These are phyloP conservation scores for Setomelanomma holmii DNA, from an alignment of 2,329 filamentous ascomycete species.

Conservation along the genomic window DNA sequence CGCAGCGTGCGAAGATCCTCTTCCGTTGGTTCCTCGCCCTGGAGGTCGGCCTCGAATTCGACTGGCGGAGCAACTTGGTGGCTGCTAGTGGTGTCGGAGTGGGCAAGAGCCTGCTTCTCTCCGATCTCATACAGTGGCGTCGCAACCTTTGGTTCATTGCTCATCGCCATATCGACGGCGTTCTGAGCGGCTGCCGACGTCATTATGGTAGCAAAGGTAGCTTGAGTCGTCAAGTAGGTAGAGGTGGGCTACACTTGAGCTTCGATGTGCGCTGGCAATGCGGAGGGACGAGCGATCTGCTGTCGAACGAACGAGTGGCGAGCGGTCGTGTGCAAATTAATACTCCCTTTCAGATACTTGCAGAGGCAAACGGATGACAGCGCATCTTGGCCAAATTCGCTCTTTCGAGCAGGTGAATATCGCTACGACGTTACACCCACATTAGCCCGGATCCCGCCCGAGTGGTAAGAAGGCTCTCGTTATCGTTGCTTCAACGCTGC, in stretches of 20 bases:
- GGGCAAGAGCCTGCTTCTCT: slow-evolving; percentile 42
- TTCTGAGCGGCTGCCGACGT: slow-evolving; percentile 41
- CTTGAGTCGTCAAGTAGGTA: background rate
- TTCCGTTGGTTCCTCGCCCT: slow-evolving; percentile 60
- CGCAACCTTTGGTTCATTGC: slow-evolving; percentile 43
- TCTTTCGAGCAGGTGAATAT: slow-evolving; percentile 41
- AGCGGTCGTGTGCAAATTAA: slow-evolving; percentile 5
- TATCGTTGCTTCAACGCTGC: slow-evolving; percentile 24
- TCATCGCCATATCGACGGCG: slow-evolving; percentile 43
- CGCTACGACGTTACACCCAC: slow-evolving; percentile 34
- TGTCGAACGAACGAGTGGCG: background rate
- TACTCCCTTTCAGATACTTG: slow-evolving; percentile 1
- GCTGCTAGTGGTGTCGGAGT: slow-evolving; percentile 25
- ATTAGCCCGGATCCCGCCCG: slow-evolving; percentile 21
- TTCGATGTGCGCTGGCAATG: background rate
- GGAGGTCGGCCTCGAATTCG: slow-evolving; percentile 44
- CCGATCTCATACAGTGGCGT: slow-evolving; percentile 40
- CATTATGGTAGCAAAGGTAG: slow-evolving; percentile 29
- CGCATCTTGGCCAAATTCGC: slow-evolving; percentile 27
- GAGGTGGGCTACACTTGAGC: background rate
- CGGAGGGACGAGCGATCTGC: background rate
- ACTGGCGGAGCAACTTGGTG: slow-evolving; percentile 21
- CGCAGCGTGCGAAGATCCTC: slow-evolving; percentile 69
- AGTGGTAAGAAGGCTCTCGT: slow-evolving; percentile 12
- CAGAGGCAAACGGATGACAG: slow-evolving; percentile 9